Evolutionary conservation across 2,329 filamentous ascomycete genomes (phyloP).

Genomic region (Aureobasidium subglaciale): DNA sequence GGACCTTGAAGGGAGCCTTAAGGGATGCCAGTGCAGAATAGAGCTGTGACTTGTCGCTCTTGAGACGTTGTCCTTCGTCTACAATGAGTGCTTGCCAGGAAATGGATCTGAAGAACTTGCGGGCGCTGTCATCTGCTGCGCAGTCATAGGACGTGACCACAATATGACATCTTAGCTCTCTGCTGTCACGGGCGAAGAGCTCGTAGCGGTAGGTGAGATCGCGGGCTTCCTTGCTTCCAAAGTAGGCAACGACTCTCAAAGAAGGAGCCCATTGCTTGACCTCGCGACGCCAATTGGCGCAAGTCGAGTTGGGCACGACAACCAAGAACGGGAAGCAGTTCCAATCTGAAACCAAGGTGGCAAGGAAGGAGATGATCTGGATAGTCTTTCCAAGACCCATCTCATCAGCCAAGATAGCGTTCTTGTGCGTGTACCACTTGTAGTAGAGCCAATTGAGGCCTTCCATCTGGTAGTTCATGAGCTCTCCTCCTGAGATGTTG

Average conservation of each 20-base stretch:
- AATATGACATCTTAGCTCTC: constrained; percentile 75
- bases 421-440: constrained; percentile 75
- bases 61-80: constrained; percentile 90
- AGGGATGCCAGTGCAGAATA: constrained; percentile 68
- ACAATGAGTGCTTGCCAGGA: constrained; percentile 85
- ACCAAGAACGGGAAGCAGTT: constrained; percentile 86
- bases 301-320: constrained; percentile 90
- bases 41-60: constrained; percentile 80
- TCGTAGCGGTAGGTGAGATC: constrained; percentile 75
- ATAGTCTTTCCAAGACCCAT: constrained; percentile 98
- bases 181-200: constrained; percentile 62
- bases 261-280: constrained; percentile 89
- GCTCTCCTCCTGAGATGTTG: constrained; percentile 65
- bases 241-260: constrained; percentile 85
- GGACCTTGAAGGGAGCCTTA: constrained; percentile 72
- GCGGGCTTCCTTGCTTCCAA: constrained; percentile 68
- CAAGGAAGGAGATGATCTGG: constrained; percentile 77
- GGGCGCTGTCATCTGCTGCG: constrained; percentile 64
- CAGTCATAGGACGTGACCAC: constrained; percentile 95
- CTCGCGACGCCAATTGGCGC: constrained; percentile 94
- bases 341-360: constrained; percentile 55
- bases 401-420: constrained; percentile 89
- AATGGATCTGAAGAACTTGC: constrained; percentile 58
- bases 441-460: constrained; percentile 93
- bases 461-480: constrained; percentile 91